Base-by-base conservation (phyloP, 2,329 filamentous ascomycete species). In the Alternaria ventricosa region DNA sequence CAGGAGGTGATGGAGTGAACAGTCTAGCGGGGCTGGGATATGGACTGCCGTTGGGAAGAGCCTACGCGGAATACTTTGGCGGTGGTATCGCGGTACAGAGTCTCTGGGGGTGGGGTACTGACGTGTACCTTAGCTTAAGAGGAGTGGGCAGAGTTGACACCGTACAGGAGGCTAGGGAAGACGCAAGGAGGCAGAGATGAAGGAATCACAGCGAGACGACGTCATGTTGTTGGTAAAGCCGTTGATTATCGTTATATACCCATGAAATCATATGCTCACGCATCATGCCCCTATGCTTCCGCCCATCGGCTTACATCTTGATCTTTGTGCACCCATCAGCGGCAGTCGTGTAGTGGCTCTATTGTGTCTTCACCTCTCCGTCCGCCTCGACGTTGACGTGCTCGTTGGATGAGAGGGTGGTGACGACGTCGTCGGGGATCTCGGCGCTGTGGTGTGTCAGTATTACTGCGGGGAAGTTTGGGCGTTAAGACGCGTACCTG, bases 51-150 rank as follows among this genome's bases (percentile, higher is more conserved):
- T 82, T 99, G 22, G 94, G 94, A 57, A 87, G 96, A 65, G 95
- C 96, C 0, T 99, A 99, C 76, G 96, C 96, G 1, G 95, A 99
- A 83, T 99, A 98, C 75, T 99, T 99, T 84, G 96, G 96, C 3
- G 96, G 96, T 1, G 94, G 94, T 3, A 96, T 99, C 62, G 90
- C 90, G 5, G 90, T 99, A n/a, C 95, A 99, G 85, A 97, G 93
- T 78, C 81, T 98, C 50, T 96, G 93, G 84, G 95, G 96, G 5
- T 99, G 96, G 96, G 96, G 89, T 0, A 89, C 88, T 4, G 88
- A 90, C 81, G 88, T 90, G 2, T 90, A 90, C 78, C 77, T 90
- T 58, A 89, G 86, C 55, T 71, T 90, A 66, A 83, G 87, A 68
- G 88, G 88, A 0, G 87, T 90, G 57, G 88, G 87, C 1, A 86